Percentiles rank a stretch among this genome's conserved stretches.
Conservation (phyloP, 306 rosid species). For the Fagus sylvatica region DNA sequence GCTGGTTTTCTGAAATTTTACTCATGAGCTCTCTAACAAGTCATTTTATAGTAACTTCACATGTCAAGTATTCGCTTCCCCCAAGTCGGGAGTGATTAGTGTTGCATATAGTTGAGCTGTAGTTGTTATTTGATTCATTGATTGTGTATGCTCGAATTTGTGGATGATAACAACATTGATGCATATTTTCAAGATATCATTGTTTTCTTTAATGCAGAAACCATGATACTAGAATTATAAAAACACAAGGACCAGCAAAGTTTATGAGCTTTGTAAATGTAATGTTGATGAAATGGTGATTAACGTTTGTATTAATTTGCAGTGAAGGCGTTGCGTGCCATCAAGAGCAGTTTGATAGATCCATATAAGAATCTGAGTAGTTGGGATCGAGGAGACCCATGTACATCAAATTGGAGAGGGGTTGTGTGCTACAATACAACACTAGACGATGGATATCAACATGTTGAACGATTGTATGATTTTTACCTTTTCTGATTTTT, state of each 20-base stretch:
- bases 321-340: slow-evolving; percentile 43
- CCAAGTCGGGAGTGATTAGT: neutral
- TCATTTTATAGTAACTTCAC: neutral
- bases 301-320: slow-evolving; percentile 16
- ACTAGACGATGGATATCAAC: slow-evolving; percentile 42
- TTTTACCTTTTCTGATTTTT: slow-evolving; percentile 8
- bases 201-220: neutral
- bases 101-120: neutral
- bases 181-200: neutral
- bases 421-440: slow-evolving; percentile 42
- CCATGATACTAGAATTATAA: neutral
- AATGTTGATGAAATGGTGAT: slow-evolving; percentile 6
- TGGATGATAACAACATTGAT: neutral
- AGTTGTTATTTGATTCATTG: neutral
- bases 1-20: neutral
- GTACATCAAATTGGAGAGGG: slow-evolving; percentile 46
- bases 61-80: neutral
- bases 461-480: slow-evolving; percentile 46
- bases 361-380: slow-evolving; percentile 40
- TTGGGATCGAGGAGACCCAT: slow-evolving; percentile 59
- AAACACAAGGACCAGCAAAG: neutral
- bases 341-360: slow-evolving; percentile 42
- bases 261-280: no score
- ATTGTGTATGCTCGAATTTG: neutral
- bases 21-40: neutral